A percentile compares a stretch with the other conserved stretches of the same genome.
Conservation (phyloP, 2,329 filamentous ascomycete species). For the Phyllosticta citriasiana region DNA sequence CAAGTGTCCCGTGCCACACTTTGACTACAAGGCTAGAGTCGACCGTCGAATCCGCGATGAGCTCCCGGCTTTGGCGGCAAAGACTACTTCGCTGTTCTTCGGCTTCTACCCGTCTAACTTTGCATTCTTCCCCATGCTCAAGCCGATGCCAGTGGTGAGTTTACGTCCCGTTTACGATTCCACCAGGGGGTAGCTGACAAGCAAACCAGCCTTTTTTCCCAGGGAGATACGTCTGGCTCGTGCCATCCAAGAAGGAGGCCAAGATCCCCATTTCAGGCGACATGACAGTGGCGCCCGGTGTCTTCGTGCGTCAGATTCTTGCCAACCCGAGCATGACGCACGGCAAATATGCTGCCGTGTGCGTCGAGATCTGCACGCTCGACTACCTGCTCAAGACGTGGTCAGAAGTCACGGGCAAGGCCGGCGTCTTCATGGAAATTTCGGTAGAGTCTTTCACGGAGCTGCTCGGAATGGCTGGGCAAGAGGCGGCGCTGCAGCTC, state of each 20-base stretch:
- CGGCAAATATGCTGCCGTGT: conserved; percentile 20
- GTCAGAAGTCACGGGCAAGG: conserved; percentile 21
- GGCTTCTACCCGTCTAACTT: conserved; percentile 24
- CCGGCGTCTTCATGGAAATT: conserved; percentile 17
- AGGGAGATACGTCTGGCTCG: conserved; percentile 17
- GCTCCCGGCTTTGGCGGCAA: conserved; percentile 18
- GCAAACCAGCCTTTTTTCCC: conserved; percentile 10
- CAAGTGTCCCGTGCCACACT: conserved; percentile 29
- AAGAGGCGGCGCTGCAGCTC: conserved; percentile 19
- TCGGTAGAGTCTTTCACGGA: conserved; percentile 14
- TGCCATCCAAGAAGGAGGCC: conserved; percentile 19
- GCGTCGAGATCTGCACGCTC: conserved; percentile 19
- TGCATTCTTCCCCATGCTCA: conserved; percentile 19
- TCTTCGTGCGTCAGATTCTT: conserved; percentile 21
- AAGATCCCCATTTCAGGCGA: conserved; percentile 20
- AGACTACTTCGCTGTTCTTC: conserved; percentile 21
- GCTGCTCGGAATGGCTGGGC: conserved; percentile 17
- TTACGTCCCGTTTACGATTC: not conserved
- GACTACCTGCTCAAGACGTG: conserved; percentile 19
- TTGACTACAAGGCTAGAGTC: conserved; percentile 33
- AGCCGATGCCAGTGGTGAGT: conserved; percentile 18
- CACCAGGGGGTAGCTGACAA: not conserved
- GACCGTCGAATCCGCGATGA: conserved; percentile 33
- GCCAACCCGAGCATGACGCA: conserved; percentile 14
- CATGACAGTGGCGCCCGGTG: conserved; percentile 19